Conservation (phyloP, 495 filamentous ascomycete genomes). For the Tuber borchii region DNA sequence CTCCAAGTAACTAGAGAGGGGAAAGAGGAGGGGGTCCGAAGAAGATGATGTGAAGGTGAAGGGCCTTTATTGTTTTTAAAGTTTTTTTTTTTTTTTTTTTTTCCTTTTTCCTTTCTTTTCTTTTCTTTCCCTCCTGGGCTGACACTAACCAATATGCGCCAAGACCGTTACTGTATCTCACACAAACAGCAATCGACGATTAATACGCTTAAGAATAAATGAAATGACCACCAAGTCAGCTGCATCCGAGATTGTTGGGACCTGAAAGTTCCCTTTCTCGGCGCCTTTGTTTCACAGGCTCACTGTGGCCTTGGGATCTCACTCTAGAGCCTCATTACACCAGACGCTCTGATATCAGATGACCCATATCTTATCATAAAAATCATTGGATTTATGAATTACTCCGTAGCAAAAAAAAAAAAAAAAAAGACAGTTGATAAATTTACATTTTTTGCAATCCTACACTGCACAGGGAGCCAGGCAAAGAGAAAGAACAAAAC, state of each 20-base stretch:
- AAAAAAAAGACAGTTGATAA: not conserved
- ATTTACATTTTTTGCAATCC: conserved; percentile 5
- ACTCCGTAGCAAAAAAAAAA: not conserved
- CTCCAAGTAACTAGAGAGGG: not conserved
- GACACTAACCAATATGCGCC: not conserved
- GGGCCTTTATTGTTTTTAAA: not conserved
- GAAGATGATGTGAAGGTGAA: not conserved
- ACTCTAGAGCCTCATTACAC: not conserved
- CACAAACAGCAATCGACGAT: not conserved
- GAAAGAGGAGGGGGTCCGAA: not conserved
- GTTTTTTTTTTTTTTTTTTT: not conserved
- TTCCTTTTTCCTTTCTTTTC: not conserved
- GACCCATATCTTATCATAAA: not conserved
- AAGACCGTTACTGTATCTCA: conserved; percentile 3
- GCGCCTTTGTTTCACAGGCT: not conserved
- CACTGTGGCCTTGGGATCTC: not conserved
- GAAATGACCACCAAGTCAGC: not conserved
- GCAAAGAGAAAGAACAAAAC: not conserved
- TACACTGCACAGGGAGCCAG: not conserved
- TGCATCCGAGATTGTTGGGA: not conserved
- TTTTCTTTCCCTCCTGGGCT: not conserved
- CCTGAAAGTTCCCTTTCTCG: not conserved
- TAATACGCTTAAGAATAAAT: not conserved
- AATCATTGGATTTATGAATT: conserved; percentile 4
- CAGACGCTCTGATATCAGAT: not conserved